Base-by-base conservation (phyloP, 1,284 basidiomycete genomes). In the Naganishia sp. region DNA sequence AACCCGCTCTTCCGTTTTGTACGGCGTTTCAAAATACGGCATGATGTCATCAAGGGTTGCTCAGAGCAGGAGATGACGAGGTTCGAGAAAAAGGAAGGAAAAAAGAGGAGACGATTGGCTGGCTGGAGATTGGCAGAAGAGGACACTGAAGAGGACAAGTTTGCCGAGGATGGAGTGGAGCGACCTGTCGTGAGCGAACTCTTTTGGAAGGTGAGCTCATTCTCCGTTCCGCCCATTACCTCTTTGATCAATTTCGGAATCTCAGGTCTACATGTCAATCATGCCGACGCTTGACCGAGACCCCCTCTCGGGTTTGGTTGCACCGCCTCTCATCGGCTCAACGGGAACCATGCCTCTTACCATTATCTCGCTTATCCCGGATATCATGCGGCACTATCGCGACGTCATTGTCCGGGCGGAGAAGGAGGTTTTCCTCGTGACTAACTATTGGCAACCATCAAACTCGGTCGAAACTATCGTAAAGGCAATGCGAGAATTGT, bases 341-440 rank as follows among this genome's bases (percentile, higher is more conserved):
- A 83, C 83, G 0, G 84, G 84, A 6, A 84, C 84, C 6, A 81
- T 86, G 68, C 85, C 85, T 2, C 77, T 86, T 15, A 51, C 70
- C 47, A 71, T 77, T 72, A 72, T 76, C 63, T 77, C 75, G 55
- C 84, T 85, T 39, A 85, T 86, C 43, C 85, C 85, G 3, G 85
- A 86, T 71, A 86, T 86, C 70, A 85, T 85, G 81, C 79, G 81
- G 54, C 83, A 86, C 71, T 83, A 84, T 72, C 77, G 80, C 31
- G 80, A 84, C 54, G 78, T 83, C 65, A 86, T 87, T 58, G 79
- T 84, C 0, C 75, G 81, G 23, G 85, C 85, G 3, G 74, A 85
- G 69, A 79, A 82, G 56, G 85, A 87, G 76, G 80, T 86, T 23
- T 82, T 87, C 70, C 76, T 87, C 15, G 85, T 85, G 2, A 87